Evolutionary conservation across 129 eudicot genomes (phyloP), one percentile per base, ranked within the genome.

Genomic region (Escallonia rubra): DNA sequence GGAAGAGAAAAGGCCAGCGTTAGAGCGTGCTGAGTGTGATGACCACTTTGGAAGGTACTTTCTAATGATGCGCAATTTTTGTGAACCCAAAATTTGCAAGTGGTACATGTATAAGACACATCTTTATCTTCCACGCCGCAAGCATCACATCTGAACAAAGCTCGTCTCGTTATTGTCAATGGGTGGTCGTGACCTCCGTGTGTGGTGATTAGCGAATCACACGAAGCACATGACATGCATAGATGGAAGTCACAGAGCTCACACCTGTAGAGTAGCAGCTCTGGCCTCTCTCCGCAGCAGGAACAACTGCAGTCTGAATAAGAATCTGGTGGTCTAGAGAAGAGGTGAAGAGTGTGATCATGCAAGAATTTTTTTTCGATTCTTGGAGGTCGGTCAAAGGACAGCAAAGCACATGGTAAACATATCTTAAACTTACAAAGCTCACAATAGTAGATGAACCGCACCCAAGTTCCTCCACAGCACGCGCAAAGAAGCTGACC

Each of bases 151-250:
- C 10, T 4, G 67, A 13, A 43, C 67, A 63, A 41, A 4, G 12
- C 38, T 7, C 38, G 52, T 40, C 7, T 43, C 6, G 3, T 38
- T 2, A 63, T 2, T 8, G 14, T 63, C 15, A 63, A 14, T 43
- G 47, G 67, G 10, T 63, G 67, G 3, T 42, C n/a, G 67, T 63
- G 67, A 43, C 67, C 13, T 44, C 6, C 4, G 51, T 63, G 67
- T 4, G 43, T 14, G 10, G 44, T n/a, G 38, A 13, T 63, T 6
- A 4, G 59, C 59, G 50, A 4, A 23, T n/a, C 7, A 57, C 8
- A 23, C 1, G 34, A 40, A 63, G 67, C 67, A 44, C 52, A 63
- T 42, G 10, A 43, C 4, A 44, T 4, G 40, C 44, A 52, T 9
- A 63, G 3, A 4, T 3, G 5, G 13, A 9, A 8, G 1, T 13